Evolutionary conservation across 2,329 filamentous ascomycete genomes (phyloP).

Genomic region (Calcarisporium arbuscula): DNA sequence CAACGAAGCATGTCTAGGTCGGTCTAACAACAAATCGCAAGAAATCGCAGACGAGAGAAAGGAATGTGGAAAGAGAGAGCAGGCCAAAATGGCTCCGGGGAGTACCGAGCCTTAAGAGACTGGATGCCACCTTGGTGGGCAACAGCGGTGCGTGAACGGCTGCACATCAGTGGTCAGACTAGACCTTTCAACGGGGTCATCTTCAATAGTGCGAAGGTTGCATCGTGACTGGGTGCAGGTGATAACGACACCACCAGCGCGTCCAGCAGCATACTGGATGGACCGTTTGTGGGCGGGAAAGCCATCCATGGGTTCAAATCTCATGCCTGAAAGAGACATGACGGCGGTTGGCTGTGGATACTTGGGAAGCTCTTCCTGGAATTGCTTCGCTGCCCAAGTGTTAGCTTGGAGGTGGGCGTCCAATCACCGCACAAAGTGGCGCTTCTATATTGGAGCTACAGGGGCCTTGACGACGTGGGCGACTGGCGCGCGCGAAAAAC

Average conservation of each 20-base stretch:
- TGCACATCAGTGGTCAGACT: too few relatives aligned
- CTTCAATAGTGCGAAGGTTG: too few relatives aligned
- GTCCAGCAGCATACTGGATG: too few relatives aligned
- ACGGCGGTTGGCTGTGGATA: too few relatives aligned
- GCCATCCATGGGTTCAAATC: constrained; percentile 1
- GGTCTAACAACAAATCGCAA: constrained; percentile 19
- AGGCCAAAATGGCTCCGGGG: constrained; percentile 21
- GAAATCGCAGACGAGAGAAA: constrained; percentile 26
- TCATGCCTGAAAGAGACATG: too few relatives aligned
- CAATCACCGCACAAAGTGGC: constrained; percentile 23
- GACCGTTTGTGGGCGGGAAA: too few relatives aligned
- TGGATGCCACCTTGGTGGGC: constrained; percentile 19
- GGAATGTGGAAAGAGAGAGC: constrained; percentile 24
- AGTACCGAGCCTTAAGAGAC: constrained; percentile 21
- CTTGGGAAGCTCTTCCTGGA: too few relatives aligned
- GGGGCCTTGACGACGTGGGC: too few relatives aligned
- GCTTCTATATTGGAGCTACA: constrained; percentile 30
- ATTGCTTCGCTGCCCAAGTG: too few relatives aligned
- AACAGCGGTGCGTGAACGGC: constrained; percentile 12
- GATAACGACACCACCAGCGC: too few relatives aligned
- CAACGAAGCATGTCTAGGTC: constrained; percentile 34
- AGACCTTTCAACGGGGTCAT: too few relatives aligned
- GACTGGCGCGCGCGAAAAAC: constrained; percentile 32
- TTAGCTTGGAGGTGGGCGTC: constrained; percentile 11
- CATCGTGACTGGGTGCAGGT: too few relatives aligned